A percentile compares a stretch with the other conserved stretches of the same genome.
These are phyloP conservation scores for Thoreauomyces humboldtii DNA, from an alignment of 192 early-diverging fungal species.

Conservation along the genomic window DNA sequence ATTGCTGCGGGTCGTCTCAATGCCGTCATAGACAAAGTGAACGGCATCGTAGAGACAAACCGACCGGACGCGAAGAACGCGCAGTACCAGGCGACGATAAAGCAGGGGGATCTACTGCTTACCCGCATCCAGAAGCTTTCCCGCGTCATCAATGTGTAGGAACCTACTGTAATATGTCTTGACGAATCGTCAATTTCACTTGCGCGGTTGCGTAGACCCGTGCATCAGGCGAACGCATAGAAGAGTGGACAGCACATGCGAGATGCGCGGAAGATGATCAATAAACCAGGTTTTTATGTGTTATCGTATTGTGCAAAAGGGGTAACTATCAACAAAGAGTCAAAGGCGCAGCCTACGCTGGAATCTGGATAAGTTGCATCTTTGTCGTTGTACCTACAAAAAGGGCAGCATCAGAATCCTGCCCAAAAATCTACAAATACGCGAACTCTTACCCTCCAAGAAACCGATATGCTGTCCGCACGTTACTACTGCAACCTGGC, in stretches of 20 bases:
- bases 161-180: no score
- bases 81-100: conserved; percentile 95
- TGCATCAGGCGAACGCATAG: no score
- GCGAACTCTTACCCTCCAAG: conserved; percentile 15
- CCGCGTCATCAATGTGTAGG: conserved; percentile 58
- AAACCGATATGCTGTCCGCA: conserved; percentile 47
- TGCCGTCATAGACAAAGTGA: conserved; percentile 99
- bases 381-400: conserved; percentile 44
- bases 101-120: conserved; percentile 92
- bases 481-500: conserved; percentile 58
- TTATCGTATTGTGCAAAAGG: no score
- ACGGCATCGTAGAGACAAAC: conserved; percentile 96
- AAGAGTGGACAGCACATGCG: no score
- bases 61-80: conserved; percentile 98
- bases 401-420: background rate
- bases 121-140: conserved; percentile 96
- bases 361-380: conserved; percentile 49
- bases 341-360: no score
- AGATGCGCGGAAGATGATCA: no score
- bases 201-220: no score
- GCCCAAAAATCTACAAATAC: background rate
- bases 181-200: no score
- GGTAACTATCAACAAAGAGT: no score
- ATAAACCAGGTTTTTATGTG: no score
- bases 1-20: conserved; percentile 95